A percentile compares a stretch with the other conserved stretches of the same genome.
These are phyloP conservation scores for Amylostereum chailletii DNA, from an alignment of 1,284 basidiomycete species.

Conservation along the genomic window DNA sequence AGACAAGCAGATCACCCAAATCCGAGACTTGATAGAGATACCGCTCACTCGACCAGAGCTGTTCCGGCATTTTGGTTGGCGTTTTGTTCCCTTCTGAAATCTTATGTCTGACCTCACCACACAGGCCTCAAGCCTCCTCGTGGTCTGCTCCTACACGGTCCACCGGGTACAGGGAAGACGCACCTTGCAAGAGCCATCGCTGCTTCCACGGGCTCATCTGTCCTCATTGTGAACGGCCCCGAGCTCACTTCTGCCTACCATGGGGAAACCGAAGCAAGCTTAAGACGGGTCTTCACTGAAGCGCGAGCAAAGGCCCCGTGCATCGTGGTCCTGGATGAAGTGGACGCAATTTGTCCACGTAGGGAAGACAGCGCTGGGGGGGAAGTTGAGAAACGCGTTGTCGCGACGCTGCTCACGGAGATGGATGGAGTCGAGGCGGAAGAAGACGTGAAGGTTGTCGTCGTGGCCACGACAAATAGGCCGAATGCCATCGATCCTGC, in stretches of 20 bases:
- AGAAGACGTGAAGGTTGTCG: conserved; percentile 63
- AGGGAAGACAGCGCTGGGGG: conserved; percentile 83
- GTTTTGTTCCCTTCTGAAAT: conserved; percentile 10
- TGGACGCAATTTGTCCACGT: conserved; percentile 89
- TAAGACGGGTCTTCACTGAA: conserved; percentile 85
- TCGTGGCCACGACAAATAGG: conserved; percentile 95
- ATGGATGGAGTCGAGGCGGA: conserved; percentile 87
- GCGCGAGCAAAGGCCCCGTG: conserved; percentile 80
- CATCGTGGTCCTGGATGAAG: conserved; percentile 93
- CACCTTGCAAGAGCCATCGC: conserved; percentile 88
- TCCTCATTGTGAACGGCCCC: conserved; percentile 89
- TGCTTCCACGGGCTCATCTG: conserved; percentile 69
- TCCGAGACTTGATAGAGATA: conserved; percentile 91
- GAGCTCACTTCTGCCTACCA: conserved; percentile 93
- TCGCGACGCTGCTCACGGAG: conserved; percentile 90
- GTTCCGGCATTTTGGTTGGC: conserved; percentile 78
- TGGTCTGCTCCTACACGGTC: conserved; percentile 86
- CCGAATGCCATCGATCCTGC: conserved; percentile 98
- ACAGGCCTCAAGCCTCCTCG: conserved; percentile 81
- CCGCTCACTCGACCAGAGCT: conserved; percentile 87
- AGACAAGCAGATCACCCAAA: conserved; percentile 79
- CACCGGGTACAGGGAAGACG: conserved; percentile 93
- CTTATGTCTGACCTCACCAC: not conserved
- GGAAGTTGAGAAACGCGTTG: conserved; percentile 94
- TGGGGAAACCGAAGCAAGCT: conserved; percentile 89